Conservation (phyloP, 2,329 filamentous ascomycete species). For the Teratosphaeria zuluensis region DNA sequence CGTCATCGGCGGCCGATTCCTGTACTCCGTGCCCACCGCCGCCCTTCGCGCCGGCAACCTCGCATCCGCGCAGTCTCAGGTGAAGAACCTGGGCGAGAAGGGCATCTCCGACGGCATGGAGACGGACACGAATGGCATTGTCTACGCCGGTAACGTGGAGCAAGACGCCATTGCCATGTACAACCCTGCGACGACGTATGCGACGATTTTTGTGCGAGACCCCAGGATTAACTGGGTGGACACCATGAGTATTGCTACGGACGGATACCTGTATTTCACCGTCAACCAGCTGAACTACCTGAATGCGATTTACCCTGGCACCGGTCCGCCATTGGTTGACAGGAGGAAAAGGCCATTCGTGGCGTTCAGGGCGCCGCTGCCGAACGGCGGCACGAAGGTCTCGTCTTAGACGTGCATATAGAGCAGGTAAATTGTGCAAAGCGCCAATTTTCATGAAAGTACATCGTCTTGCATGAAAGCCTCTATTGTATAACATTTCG, state of each 20-base stretch:
- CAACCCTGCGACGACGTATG: slow-evolving; percentile 36
- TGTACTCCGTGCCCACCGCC: slow-evolving; percentile 38
- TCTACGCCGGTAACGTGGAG: slow-evolving; percentile 44
- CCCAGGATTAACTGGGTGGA: slow-evolving; percentile 37
- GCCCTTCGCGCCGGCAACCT: slow-evolving; percentile 21
- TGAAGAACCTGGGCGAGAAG: slow-evolving; percentile 32
- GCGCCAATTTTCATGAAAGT: no score
- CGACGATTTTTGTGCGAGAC: slow-evolving; percentile 36
- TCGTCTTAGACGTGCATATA: background rate
- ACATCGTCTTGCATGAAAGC: no score
- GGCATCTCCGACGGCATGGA: slow-evolving; percentile 45
- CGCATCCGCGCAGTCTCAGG: background rate
- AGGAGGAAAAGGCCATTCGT: slow-evolving; percentile 34
- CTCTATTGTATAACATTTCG: background rate
- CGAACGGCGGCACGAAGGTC: slow-evolving; percentile 32
- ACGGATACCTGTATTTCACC: slow-evolving; percentile 34
- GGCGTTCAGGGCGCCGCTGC: slow-evolving; percentile 33
- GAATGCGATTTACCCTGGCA: slow-evolving; percentile 30
- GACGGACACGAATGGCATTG: slow-evolving; percentile 40
- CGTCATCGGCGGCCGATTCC: slow-evolving; percentile 33
- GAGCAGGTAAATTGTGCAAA: background rate
- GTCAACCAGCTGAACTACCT: slow-evolving; percentile 40
- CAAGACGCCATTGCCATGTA: slow-evolving; percentile 40
- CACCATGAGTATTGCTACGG: slow-evolving; percentile 23
- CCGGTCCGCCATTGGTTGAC: slow-evolving; percentile 28